Base-by-base conservation (phyloP, 2,329 filamentous ascomycete genomes). In the Escovopsis sp. region DNA sequence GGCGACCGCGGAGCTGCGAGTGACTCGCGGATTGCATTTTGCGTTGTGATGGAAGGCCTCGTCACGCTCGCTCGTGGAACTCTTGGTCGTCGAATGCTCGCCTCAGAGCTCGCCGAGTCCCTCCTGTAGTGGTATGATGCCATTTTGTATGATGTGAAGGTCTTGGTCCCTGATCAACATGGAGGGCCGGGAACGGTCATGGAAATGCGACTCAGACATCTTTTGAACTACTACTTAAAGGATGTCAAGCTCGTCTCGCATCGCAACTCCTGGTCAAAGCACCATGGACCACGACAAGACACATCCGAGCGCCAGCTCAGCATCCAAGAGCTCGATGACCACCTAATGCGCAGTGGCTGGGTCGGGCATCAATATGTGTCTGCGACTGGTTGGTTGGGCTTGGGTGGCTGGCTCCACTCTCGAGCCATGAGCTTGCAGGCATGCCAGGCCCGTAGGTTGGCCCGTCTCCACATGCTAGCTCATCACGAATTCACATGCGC, bases 1-100 rank as follows among this genome's bases (percentile, higher is more conserved):
- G 63, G 64, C 10, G 67, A 64, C 46, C 68, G 65, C 3, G 69
- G 62, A 41, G 59, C 67, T 12, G 68, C 67, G 37, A 75, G 58
- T 34, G 73, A 64, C 43, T 69, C 68, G 42, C 68, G 62, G 47
- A 67, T 71, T 32, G 67, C 68, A 49, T 69, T 73, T 30, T 71
- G 72, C 4, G 69, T 66, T 11, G 71, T 76, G 49, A 77, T 68
- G 26, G 72, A 74, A 4, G 74, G 73, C 47, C 73, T 73, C 10
- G 73, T 77, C 30, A 68, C 70, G 42, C 65, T 66, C 26, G 73
- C 69, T 45, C 74, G 65, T 36, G 76, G 61, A 36, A 77, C 63
- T 40, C 68, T 66, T 33, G 74, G 74, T 45, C 73, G 64, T 48
- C 69, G 63, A 44, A 63, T 58, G 44, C 44, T 52, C 30, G 49